Evolutionary conservation across 2,329 filamentous ascomycete species (phyloP), one percentile per base, ranked within the genome.

Genomic region (Neocatenulostroma microsporum): DNA sequence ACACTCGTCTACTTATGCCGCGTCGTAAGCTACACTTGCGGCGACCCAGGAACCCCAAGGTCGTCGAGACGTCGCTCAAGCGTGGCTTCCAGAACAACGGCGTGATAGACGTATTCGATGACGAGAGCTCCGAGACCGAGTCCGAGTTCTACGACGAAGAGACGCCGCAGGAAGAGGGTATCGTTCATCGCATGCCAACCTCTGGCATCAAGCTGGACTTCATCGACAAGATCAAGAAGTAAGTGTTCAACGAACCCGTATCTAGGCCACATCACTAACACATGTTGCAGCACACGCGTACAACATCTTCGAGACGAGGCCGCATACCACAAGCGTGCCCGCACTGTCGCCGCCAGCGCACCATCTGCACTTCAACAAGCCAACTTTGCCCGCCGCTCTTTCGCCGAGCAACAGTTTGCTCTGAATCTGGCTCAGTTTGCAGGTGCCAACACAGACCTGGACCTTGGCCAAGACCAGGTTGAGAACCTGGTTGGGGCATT

Each of bases 321-420:
- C 14, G 42, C 9, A 31, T 29, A 7, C 37, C 17, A 43, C 42
- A 36, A 40, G 41, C 45, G 35, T 18, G 41, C 38, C 15, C 42
- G 39, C 28, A 4, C 14, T 15, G 21, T 14, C 19, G 26, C 24
- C 4, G 5, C 5, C 14, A 19, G 13, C 3, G 34, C 25, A 18
- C 39, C 42, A 24, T 36, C 45, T 35, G 40, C 44, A 10, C 47
- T 57, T 15, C 42, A 52, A 23, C 52, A 56, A 40, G 48, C 55
- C 51, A 53, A 66, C 44, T 62, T 67, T 49, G 64, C 53, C 45
- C 58, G 62, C 36, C 66, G 63, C 33, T 66, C 61, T n/a, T 60
- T 83, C 14, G 68, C 72, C 35, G 75, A 83, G 56, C 72, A 81
- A 53, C 79, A 83, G 53, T 72, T 77, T 28, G 79, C 78, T 4